Evolutionary conservation across 2,329 filamentous ascomycete species (phyloP).

Genomic region (Xylariales sp.): DNA sequence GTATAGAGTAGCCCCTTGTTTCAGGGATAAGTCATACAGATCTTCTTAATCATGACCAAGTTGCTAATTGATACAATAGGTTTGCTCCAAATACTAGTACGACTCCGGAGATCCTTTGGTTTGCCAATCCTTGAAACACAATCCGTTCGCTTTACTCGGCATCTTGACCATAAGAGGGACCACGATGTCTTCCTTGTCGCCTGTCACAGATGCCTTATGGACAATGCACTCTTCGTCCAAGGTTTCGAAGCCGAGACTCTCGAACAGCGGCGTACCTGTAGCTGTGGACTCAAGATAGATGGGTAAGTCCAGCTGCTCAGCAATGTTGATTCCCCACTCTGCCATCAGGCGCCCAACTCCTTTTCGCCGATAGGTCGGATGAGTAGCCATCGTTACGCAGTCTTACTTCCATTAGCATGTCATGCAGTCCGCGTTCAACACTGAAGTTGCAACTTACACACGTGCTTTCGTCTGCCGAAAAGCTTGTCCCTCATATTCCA

Average conservation of each 20-base stretch:
- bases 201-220: conserved; percentile 17
- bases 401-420: too few species aligned
- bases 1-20: conserved; percentile 21
- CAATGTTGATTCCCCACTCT: conserved; percentile 19
- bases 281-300: conserved; percentile 20
- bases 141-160: conserved; percentile 16
- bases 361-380: conserved; percentile 18
- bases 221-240: conserved; percentile 16
- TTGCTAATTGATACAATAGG: conserved; percentile 13
- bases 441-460: conserved; percentile 21
- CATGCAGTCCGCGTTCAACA: too few species aligned
- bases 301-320: conserved; percentile 18
- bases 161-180: conserved; percentile 22
- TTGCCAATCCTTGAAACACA: conserved; percentile 17
- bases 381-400: conserved; percentile 19
- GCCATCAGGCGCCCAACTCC: conserved; percentile 18
- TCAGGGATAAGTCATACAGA: conserved; percentile 24
- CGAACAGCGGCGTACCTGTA: conserved; percentile 15
- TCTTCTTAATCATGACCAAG: neutral
- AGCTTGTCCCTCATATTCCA: conserved; percentile 22
- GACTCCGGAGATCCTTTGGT: conserved; percentile 14
- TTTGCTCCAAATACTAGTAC: conserved; percentile 7
- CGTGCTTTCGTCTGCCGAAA: conserved; percentile 18
- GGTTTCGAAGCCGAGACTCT: conserved; percentile 16
- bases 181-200: conserved; percentile 14